These are phyloP conservation scores for Daldinia caldariorum DNA, from an alignment of 495 filamentous ascomycete species.

Conservation along the genomic window DNA sequence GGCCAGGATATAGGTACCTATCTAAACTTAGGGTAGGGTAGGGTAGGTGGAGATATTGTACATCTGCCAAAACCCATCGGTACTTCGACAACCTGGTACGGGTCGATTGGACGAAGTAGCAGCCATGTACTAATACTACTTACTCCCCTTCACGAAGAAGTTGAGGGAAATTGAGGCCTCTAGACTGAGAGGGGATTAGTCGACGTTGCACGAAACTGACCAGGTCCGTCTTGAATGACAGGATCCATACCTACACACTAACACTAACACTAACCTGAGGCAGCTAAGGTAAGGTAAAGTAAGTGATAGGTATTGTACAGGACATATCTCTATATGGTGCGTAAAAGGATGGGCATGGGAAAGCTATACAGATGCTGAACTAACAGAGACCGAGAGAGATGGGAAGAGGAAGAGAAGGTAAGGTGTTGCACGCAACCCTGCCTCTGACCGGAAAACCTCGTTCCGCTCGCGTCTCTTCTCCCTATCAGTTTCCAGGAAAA, in stretches of 20 bases:
- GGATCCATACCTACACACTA: constrained; percentile 15
- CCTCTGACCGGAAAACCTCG: constrained; percentile 27
- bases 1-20: too few relatives aligned
- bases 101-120: not conserved
- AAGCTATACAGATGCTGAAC: not conserved
- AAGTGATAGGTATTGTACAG: too few relatives aligned
- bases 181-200: not conserved
- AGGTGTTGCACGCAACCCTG: constrained; percentile 23
- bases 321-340: too few relatives aligned
- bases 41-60: too few relatives aligned
- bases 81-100: not conserved
- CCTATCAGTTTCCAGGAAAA: too few relatives aligned
- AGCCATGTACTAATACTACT: not conserved
- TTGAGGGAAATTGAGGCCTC: constrained; percentile 16
- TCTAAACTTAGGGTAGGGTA: too few relatives aligned
- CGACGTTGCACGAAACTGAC: constrained; percentile 6
- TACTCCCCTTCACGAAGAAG: not conserved
- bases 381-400: not conserved
- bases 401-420: not conserved
- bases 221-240: not conserved
- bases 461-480: constrained; percentile 39
- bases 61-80: too few relatives aligned
- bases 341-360: not conserved
- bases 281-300: too few relatives aligned
- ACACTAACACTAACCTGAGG: too few relatives aligned